Percentiles rank a stretch among this genome's conserved stretches.
These are phyloP conservation scores for Paxillus ammoniavirescens DNA, from an alignment of 768 basidiomycete genomes.

Conservation along the genomic window DNA sequence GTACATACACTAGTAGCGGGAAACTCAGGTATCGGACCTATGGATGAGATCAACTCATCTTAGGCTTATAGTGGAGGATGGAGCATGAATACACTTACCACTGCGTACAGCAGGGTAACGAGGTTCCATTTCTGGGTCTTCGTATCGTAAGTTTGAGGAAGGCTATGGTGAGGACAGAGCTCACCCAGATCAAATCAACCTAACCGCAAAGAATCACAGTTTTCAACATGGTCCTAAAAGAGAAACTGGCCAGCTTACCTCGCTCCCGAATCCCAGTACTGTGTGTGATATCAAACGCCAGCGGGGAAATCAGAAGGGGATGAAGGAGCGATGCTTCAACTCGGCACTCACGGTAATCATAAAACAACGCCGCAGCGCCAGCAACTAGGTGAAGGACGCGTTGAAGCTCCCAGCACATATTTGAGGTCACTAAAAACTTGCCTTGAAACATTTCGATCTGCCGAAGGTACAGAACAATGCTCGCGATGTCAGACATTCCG, in stretches of 20 bases:
- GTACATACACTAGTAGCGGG: constrained; percentile 10
- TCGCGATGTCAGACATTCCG: background rate
- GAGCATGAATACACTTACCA: constrained; percentile 1
- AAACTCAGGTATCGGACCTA: constrained; percentile 16
- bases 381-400: constrained; percentile 7
- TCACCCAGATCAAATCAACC: constrained; percentile 21
- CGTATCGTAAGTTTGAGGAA: background rate
- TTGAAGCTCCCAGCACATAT: background rate
- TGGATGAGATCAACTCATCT: background rate
- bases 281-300: background rate
- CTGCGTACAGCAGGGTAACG: constrained; percentile 15
- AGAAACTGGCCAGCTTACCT: constrained; percentile 2
- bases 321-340: background rate
- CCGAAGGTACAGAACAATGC: background rate
- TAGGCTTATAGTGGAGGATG: too few species aligned
- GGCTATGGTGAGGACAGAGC: background rate
- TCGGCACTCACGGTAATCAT: constrained; percentile 13
- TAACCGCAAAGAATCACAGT: background rate
- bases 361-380: constrained; percentile 7
- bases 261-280: constrained; percentile 13
- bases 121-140: constrained; percentile 17
- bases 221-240: background rate
- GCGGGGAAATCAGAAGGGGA: background rate
- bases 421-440: background rate
- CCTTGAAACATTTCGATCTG: constrained; percentile 8